Percentiles rank a stretch among this genome's conserved stretches.
Evolutionary conservation across 345 rosid species (phyloP).

Genomic region (Balakata baccata): DNA sequence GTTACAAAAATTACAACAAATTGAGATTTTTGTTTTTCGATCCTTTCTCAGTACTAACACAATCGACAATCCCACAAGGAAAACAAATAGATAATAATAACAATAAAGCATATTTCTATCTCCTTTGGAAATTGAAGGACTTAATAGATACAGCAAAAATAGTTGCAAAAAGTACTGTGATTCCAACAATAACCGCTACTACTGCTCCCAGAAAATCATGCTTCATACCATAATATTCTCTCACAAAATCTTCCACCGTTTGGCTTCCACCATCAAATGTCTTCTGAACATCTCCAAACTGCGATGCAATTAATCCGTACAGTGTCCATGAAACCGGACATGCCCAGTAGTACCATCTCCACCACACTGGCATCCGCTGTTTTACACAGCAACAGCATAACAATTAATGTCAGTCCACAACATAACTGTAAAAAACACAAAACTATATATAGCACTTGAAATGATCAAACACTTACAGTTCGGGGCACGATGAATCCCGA

Average conservation of each 20-base stretch:
- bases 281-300: conserved; percentile 10
- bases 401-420: background rate
- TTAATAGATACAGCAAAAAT: conserved; percentile 16
- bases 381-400: background rate
- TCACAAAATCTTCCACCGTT: conserved; percentile 11
- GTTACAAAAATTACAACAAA: too few relatives aligned
- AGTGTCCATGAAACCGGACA: conserved; percentile 22
- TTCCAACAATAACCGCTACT: conserved; percentile 17
- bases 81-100: background rate
- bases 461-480: conserved; percentile 37
- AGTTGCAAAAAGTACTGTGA: conserved; percentile 12
- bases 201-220: conserved; percentile 24
- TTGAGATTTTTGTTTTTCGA: too few relatives aligned
- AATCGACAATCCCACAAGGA: too few relatives aligned
- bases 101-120: conserved; percentile 4
- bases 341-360: conserved; percentile 33
- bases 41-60: too few relatives aligned
- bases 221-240: conserved; percentile 4
- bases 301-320: conserved; percentile 23
- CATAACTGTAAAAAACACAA: too few relatives aligned
- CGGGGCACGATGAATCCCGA: conserved; percentile 64
- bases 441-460: background rate
- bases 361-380: conserved; percentile 28
- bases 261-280: background rate
- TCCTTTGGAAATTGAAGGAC: conserved; percentile 22